Percentiles rank a stretch among this genome's conserved stretches.
These are phyloP conservation scores for Fraxinus anomala DNA, from an alignment of 257 asterid genomes.

Conservation along the genomic window DNA sequence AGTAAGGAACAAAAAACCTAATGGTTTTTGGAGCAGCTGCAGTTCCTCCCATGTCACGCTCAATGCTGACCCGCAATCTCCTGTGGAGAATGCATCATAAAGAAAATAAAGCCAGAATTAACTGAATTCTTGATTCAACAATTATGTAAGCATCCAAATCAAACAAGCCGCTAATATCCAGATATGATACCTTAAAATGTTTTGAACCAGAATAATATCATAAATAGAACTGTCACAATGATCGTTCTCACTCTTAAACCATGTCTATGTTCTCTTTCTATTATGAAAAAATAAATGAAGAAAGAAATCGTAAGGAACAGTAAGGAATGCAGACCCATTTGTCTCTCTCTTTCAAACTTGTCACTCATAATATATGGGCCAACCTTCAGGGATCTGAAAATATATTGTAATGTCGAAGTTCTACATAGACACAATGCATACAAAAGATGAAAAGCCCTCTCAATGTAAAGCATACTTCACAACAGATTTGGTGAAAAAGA, in stretches of 20 bases:
- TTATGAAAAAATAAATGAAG: background rate
- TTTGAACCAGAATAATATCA: background rate
- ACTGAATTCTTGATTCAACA: conserved; percentile 12
- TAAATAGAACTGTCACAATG: background rate
- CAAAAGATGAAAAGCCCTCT: background rate
- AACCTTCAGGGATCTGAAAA: conserved; percentile 18
- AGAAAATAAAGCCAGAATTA: conserved; percentile 28
- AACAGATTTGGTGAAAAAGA: background rate
- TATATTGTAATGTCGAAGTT: conserved; percentile 15
- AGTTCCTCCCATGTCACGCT: conserved; percentile 92
- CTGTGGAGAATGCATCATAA: conserved; percentile 42
- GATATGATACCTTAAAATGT: background rate
- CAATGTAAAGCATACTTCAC: background rate
- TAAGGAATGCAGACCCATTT: background rate
- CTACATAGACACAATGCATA: background rate
- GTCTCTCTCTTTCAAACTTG: conserved; percentile 12
- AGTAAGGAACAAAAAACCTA: conserved; percentile 96
- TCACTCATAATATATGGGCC: conserved; percentile 5
- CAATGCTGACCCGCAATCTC: conserved; percentile 94
- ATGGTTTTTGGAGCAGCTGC: conserved; percentile 92
- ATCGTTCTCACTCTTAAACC: background rate
- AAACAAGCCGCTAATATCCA: conserved; percentile 10
- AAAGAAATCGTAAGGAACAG: background rate
- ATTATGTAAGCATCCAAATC: conserved; percentile 4
- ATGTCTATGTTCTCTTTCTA: background rate